Percentiles rank a stretch among this genome's conserved stretches.
Conservation (phyloP, 306 rosid species). For the Sicyos edulis region DNA sequence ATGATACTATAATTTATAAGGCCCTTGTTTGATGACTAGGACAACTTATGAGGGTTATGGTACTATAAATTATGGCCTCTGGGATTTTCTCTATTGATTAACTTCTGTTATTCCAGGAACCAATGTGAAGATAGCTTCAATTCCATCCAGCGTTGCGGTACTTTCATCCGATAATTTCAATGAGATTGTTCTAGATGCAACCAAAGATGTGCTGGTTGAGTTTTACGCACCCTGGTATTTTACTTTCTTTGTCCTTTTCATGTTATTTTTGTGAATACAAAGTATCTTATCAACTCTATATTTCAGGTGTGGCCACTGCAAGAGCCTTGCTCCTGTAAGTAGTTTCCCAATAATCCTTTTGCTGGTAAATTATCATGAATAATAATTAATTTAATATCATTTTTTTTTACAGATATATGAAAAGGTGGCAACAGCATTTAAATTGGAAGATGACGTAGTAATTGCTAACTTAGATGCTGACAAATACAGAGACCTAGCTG, state of each 20-base stretch:
- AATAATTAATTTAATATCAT: neutral
- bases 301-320: constrained; percentile 95
- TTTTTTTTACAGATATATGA: constrained; percentile 50
- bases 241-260: neutral
- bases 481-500: constrained; percentile 59
- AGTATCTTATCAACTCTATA: constrained; percentile 1
- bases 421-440: constrained; percentile 77
- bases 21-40: no score
- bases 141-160: constrained; percentile 57
- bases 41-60: no score
- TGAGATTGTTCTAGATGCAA: constrained; percentile 63
- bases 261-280: neutral
- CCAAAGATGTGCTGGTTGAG: constrained; percentile 83
- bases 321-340: constrained; percentile 86
- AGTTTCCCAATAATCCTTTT: constrained; percentile 3
- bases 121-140: constrained; percentile 68
- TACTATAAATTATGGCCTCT: neutral
- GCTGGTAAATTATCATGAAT: neutral
- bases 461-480: constrained; percentile 76
- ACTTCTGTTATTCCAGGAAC: constrained; percentile 51
- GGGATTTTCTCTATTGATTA: constrained; percentile 5
- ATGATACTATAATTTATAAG: no score
- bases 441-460: constrained; percentile 57
- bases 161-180: constrained; percentile 57
- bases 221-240: constrained; percentile 92